Evolutionary conservation across 768 basidiomycete genomes (phyloP).

Genomic region (Phlebiopsis flavidoalba): DNA sequence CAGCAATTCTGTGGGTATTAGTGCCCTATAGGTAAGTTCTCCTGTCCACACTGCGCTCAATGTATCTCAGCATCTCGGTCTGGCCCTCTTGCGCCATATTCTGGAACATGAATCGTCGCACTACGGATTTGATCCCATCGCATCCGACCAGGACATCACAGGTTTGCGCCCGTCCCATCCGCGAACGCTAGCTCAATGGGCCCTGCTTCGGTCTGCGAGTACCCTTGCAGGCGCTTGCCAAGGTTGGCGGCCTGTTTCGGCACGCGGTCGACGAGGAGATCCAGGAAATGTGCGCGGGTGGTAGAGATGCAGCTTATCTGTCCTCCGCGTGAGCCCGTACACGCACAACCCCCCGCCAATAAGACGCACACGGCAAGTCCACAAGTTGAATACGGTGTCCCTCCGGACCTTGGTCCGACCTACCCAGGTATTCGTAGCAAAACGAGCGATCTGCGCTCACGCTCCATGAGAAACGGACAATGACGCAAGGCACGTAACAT

Average conservation of each 20-base stretch:
- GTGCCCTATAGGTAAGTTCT: slow-evolving; percentile 39
- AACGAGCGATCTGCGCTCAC: slow-evolving; percentile 24
- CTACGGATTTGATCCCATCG: slow-evolving; percentile 29
- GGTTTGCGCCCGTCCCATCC: slow-evolving; percentile 20
- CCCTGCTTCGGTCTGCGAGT: not conserved
- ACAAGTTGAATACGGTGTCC: slow-evolving; percentile 36
- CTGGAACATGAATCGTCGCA: slow-evolving; percentile 28
- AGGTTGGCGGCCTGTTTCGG: slow-evolving; percentile 23
- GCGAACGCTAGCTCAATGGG: slow-evolving; percentile 17
- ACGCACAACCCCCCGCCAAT: not conserved
- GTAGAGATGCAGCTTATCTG: slow-evolving; percentile 29
- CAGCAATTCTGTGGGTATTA: slow-evolving; percentile 36
- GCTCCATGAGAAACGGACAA: not conserved
- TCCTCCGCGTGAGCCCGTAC: not conserved
- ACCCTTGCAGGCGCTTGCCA: slow-evolving; percentile 25
- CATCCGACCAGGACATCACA: slow-evolving; percentile 29
- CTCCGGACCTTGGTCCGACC: slow-evolving; percentile 35
- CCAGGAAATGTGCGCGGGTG: slow-evolving; percentile 46
- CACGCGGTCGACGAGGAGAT: slow-evolving; percentile 32
- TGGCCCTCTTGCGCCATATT: slow-evolving; percentile 14
- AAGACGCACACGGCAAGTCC: slow-evolving; percentile 35
- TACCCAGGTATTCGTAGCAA: slow-evolving; percentile 42
- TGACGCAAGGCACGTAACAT: not conserved
- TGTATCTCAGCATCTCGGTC: slow-evolving; percentile 25
- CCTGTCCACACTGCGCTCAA: slow-evolving; percentile 44